Evolutionary conservation across 495 filamentous ascomycete genomes (phyloP).

Genomic region (Astrocystis sublimbata): DNA sequence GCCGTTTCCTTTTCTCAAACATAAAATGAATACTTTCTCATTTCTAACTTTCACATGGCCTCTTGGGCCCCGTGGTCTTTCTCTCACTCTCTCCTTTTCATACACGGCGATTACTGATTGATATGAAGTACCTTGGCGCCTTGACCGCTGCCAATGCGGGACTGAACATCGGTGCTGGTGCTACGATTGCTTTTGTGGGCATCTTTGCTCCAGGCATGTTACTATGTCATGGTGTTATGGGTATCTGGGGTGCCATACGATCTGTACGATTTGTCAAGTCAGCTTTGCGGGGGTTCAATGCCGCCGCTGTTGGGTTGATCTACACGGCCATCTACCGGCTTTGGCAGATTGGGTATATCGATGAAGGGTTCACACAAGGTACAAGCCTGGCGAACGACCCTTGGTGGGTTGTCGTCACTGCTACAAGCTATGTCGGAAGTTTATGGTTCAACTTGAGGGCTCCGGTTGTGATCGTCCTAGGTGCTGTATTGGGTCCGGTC

Average conservation of each 20-base stretch:
- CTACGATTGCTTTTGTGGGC: slow-evolving; percentile 64
- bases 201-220: slow-evolving; percentile 75
- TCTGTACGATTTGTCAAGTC: slow-evolving; percentile 55
- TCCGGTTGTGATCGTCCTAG: slow-evolving; percentile 63
- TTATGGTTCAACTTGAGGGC: slow-evolving; percentile 63
- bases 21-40: background rate
- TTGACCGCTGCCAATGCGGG: slow-evolving; percentile 51
- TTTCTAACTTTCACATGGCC: background rate
- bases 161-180: slow-evolving; percentile 39
- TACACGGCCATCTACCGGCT: slow-evolving; percentile 86
- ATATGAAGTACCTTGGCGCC: slow-evolving; percentile 52
- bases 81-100: background rate
- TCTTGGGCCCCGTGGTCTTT: too few species aligned
- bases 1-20: background rate
- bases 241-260: slow-evolving; percentile 66
- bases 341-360: slow-evolving; percentile 74
- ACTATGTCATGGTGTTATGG: slow-evolving; percentile 66
- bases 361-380: slow-evolving; percentile 53
- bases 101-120: background rate
- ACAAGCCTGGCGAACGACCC: slow-evolving; percentile 63
- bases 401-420: slow-evolving; percentile 74
- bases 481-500: slow-evolving; percentile 63
- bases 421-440: slow-evolving; percentile 62
- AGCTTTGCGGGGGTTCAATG: slow-evolving; percentile 69
- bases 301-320: slow-evolving; percentile 73